A percentile compares a stretch with the other conserved stretches of the same genome.
phyloP scores from a whole-genome alignment of 1,284 basidiomycete genomes.

The Ustilago esculenta region DNA sequence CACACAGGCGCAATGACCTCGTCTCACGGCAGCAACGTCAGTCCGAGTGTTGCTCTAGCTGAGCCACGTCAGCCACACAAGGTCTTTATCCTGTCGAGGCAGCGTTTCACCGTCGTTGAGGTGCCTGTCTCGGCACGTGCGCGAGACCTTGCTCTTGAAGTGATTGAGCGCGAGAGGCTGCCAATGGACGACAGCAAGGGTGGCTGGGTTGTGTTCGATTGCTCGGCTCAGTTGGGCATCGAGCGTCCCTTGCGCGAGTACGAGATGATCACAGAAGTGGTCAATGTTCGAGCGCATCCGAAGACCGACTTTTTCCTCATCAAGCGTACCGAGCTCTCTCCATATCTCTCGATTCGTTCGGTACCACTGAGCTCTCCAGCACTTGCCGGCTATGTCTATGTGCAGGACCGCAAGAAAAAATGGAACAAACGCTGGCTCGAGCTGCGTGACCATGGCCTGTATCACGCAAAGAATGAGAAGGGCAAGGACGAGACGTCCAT shows the following conservation, averaged over 20 bases:
- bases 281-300: conserved; percentile 43
- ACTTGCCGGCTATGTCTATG: conserved; percentile 61
- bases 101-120: conserved; percentile 49
- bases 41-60: neutral
- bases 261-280: conserved; percentile 59
- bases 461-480: conserved; percentile 63
- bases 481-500: conserved; percentile 61
- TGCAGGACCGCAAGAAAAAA: conserved; percentile 59
- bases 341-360: conserved; percentile 50
- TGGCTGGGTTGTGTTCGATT: conserved; percentile 63
- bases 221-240: conserved; percentile 53
- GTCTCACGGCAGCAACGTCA: conserved; percentile 8
- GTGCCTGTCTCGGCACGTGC: conserved; percentile 51
- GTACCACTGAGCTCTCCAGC: conserved; percentile 54
- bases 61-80: conserved; percentile 37
- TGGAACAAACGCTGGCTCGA: conserved; percentile 66
- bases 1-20: neutral
- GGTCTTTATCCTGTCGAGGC: conserved; percentile 53
- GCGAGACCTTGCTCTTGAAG: conserved; percentile 50
- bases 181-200: conserved; percentile 50
- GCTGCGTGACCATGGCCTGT: conserved; percentile 62
- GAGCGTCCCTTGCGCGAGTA: conserved; percentile 65
- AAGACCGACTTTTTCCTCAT: conserved; percentile 57
- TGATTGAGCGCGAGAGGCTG: conserved; percentile 49
- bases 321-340: conserved; percentile 58